Evolutionary conservation across 805 yeast genomes (phyloP).

Genomic region (Saturnispora sekii): DNA sequence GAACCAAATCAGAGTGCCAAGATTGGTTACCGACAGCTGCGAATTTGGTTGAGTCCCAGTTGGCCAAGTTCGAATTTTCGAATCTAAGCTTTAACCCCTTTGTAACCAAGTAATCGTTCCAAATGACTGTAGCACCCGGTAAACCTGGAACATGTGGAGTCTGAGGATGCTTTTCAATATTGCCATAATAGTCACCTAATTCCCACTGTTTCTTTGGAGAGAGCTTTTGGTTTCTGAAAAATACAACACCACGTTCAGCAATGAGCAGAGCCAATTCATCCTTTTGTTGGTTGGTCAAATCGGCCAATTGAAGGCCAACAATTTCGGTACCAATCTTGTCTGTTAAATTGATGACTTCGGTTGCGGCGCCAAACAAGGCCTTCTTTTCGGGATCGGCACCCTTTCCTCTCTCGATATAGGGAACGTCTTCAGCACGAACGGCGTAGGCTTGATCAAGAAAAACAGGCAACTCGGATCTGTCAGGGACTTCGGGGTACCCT

Average conservation of each 20-base stretch:
- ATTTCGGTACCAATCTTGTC: slow-evolving; percentile 41
- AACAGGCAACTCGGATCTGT: slow-evolving; percentile 24
- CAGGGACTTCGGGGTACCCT: slow-evolving; percentile 33
- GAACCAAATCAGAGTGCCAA: slow-evolving; percentile 44
- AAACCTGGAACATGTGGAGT: slow-evolving; percentile 28
- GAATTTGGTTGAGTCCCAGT: slow-evolving; percentile 11
- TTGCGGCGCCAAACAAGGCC: slow-evolving; percentile 32
- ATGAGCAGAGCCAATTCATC: slow-evolving; percentile 39
- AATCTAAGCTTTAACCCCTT: slow-evolving; percentile 14
- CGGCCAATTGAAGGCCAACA: slow-evolving; percentile 36
- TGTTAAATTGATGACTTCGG: slow-evolving; percentile 33
- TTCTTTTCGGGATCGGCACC: slow-evolving; percentile 33
- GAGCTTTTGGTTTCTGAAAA: slow-evolving; percentile 39
- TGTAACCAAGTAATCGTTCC: slow-evolving; percentile 29
- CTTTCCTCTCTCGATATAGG: slow-evolving; percentile 27
- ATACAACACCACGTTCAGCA: slow-evolving; percentile 41
- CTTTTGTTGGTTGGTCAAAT: slow-evolving; percentile 33
- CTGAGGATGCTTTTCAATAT: slow-evolving; percentile 32
- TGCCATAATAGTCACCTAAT: slow-evolving; percentile 37
- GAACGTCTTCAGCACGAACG: slow-evolving; percentile 26
- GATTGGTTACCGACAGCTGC: slow-evolving; percentile 17
- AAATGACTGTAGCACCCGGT: slow-evolving; percentile 32
- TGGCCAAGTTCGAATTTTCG: slow-evolving; percentile 14
- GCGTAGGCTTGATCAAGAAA: slow-evolving; percentile 33
- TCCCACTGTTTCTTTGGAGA: slow-evolving; percentile 34